A percentile compares a stretch with the other conserved stretches of the same genome.
phyloP scores from a whole-genome alignment of 192 early-diverging fungal genomes.

The Backusella psychrophila region DNA sequence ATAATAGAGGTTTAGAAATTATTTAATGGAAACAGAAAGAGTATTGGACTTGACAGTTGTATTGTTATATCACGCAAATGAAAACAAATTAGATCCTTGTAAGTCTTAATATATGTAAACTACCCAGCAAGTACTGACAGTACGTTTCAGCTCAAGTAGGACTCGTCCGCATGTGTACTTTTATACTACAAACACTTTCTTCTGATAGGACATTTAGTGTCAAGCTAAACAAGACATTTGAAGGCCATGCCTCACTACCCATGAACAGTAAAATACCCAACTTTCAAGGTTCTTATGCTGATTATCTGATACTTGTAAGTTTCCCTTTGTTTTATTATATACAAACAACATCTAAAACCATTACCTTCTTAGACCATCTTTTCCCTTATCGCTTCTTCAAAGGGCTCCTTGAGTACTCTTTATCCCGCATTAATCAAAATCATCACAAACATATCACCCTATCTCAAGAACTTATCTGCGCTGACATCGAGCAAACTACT shows the following conservation, averaged over 20 bases:
- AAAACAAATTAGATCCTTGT: conserved; percentile 60
- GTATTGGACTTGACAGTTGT: conserved; percentile 60
- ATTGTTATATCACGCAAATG: conserved; percentile 60
- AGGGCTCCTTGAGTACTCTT: conserved; percentile 58
- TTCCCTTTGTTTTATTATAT: neutral
- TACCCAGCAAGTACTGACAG: neutral
- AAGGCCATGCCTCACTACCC: conserved; percentile 56
- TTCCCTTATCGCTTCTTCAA: conserved; percentile 75
- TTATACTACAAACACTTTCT: conserved; percentile 69
- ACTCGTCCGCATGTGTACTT: conserved; percentile 68
- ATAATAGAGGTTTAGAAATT: conserved; percentile 58
- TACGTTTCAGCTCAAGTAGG: conserved; percentile 57
- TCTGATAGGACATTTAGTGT: conserved; percentile 64
- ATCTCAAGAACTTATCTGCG: conserved; percentile 71
- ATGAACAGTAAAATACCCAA: conserved; percentile 50
- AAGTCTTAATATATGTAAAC: neutral
- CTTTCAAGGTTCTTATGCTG: conserved; percentile 66
- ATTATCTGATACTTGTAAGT: conserved; percentile 76
- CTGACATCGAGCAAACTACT: conserved; percentile 72
- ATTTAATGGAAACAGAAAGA: conserved; percentile 60
- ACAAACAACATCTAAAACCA: neutral
- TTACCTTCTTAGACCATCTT: conserved; percentile 57
- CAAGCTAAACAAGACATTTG: conserved; percentile 65
- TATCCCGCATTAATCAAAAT: conserved; percentile 77
- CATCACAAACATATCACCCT: conserved; percentile 80